phyloP scores from a whole-genome alignment of 2,329 filamentous ascomycete species.

The Bretziella fagacearum region DNA sequence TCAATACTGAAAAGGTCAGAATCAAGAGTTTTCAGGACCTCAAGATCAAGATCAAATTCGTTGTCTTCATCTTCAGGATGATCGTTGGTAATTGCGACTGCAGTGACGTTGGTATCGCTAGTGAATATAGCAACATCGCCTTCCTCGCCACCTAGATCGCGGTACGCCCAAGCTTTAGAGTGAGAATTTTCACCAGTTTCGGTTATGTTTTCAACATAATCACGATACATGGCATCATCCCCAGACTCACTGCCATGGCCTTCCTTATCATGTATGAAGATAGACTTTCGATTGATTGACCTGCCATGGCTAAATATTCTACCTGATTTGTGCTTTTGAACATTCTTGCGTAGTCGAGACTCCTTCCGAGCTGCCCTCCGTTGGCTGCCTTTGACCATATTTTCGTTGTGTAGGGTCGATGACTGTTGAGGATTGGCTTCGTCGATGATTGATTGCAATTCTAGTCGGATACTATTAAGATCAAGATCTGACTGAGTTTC shows the following conservation, averaged over 20 bases:
- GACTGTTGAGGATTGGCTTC: neutral
- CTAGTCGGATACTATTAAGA: neutral
- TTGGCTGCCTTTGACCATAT: slow-evolving; percentile 13
- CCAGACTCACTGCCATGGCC: slow-evolving; percentile 2
- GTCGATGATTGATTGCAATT: slow-evolving; percentile 4
- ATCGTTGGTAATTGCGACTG: neutral
- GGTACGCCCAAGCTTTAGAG: slow-evolving; percentile 39
- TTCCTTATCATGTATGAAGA: slow-evolving; percentile 2
- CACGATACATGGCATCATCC: slow-evolving; percentile 19
- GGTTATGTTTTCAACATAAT: slow-evolving; percentile 54
- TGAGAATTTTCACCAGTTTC: slow-evolving; percentile 35
- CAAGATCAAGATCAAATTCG: neutral
- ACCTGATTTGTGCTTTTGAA: neutral
- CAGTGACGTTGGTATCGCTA: neutral
- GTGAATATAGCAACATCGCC: slow-evolving; percentile 16
- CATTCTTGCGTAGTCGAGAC: slow-evolving; percentile 16
- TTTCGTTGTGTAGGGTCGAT: neutral
- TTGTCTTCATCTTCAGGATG: neutral
- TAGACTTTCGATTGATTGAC: neutral
- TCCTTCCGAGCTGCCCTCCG: slow-evolving; percentile 12
- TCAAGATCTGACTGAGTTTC: neutral
- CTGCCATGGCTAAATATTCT: neutral
- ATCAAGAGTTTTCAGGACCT: neutral
- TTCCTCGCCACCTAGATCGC: slow-evolving; percentile 19
- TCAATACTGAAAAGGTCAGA: neutral